Evolutionary conservation across 768 basidiomycete genomes (phyloP).

Genomic region (Tulasnella sp.): DNA sequence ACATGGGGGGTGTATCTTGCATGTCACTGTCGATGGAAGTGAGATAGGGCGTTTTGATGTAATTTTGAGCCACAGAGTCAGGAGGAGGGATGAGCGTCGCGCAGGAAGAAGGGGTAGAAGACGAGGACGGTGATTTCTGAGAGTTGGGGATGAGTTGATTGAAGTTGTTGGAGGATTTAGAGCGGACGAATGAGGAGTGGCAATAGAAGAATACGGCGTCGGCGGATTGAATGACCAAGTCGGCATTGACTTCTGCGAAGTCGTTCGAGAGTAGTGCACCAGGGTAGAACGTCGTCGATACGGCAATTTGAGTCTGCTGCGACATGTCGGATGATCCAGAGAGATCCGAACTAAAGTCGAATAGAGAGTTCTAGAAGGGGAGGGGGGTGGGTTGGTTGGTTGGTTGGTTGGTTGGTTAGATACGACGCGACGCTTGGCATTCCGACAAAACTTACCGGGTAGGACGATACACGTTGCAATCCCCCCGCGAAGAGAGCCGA

Average conservation of each 20-base stretch:
- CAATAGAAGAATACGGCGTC: slow-evolving; percentile 82
- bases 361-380: not conserved
- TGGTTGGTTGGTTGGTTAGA: not conserved
- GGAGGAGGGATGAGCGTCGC: not conserved
- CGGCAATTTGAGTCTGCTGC: slow-evolving; percentile 50
- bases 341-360: not conserved
- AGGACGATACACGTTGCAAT: not conserved
- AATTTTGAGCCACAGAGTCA: not conserved
- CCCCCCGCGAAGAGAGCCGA: not conserved
- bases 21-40: slow-evolving; percentile 1
- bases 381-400: too few species aligned
- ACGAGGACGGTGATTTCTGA: not conserved
- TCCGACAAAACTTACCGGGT: slow-evolving; percentile 5
- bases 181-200: slow-evolving; percentile 48
- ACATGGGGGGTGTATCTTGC: not conserved
- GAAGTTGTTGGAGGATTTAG: slow-evolving; percentile 55
- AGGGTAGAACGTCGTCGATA: slow-evolving; percentile 76
- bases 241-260: slow-evolving; percentile 23
- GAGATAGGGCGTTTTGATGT: slow-evolving; percentile 10
- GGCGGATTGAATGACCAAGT: slow-evolving; percentile 55
- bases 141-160: slow-evolving; percentile 32
- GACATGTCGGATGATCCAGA: not conserved
- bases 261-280: slow-evolving; percentile 41
- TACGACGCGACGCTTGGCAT: not conserved
- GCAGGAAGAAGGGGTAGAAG: not conserved